Conservation (phyloP, 2,329 filamentous ascomycete species). For the Capronia americana region DNA sequence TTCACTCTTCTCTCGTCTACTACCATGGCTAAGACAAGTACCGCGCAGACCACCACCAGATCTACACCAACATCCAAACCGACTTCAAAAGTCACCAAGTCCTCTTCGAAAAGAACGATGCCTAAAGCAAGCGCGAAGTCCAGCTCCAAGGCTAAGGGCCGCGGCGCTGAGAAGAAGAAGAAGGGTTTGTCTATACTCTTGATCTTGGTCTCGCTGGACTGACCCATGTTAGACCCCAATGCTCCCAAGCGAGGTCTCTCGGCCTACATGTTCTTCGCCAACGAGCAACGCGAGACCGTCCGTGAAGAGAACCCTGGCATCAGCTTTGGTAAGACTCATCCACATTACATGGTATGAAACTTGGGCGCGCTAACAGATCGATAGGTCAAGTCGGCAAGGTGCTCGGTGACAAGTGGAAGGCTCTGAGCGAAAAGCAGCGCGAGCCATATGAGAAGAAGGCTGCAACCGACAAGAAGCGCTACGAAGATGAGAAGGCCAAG, state of each 20-base stretch:
- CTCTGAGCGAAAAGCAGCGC: conserved; percentile 89
- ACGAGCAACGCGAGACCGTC: conserved; percentile 97
- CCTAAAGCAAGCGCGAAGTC: conserved; percentile 68
- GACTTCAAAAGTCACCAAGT: conserved; percentile 8
- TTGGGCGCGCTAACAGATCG: conserved; percentile 5
- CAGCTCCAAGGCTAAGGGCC: conserved; percentile 63
- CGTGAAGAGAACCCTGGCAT: conserved; percentile 98
- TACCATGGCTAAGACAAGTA: conserved; percentile 16
- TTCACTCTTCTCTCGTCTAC: not conserved
- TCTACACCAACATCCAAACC: not conserved
- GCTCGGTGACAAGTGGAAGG: conserved; percentile 99
- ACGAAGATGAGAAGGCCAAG: conserved; percentile 95
- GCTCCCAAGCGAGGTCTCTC: conserved; percentile 99
- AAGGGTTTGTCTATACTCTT: conserved; percentile 63
- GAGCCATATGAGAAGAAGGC: conserved; percentile 96
- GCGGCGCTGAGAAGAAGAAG: conserved; percentile 71
- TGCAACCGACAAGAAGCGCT: conserved; percentile 96
- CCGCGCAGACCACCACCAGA: conserved; percentile 15
- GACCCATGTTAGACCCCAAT: conserved; percentile 74
- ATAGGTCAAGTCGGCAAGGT: conserved; percentile 94
- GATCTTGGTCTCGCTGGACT: conserved; percentile 13
- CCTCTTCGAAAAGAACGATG: conserved; percentile 58
- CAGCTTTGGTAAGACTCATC: conserved; percentile 74
- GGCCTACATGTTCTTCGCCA: conserved; percentile 99
- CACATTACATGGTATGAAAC: not conserved